Evolutionary conservation across 2,329 filamentous ascomycete genomes (phyloP).

Genomic region (Beauveria medogensis): DNA sequence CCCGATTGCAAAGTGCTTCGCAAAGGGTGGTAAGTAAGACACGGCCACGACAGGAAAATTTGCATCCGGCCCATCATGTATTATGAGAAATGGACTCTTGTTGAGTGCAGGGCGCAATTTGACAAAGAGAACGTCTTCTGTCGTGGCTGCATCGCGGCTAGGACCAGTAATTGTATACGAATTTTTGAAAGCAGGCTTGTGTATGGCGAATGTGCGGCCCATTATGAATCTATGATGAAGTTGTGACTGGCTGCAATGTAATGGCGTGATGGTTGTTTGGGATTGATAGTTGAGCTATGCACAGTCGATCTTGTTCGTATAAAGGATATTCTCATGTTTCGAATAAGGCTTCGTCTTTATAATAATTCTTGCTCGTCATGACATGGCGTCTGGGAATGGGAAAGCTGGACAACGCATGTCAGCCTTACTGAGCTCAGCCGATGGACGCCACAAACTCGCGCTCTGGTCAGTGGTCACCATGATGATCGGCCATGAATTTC

Average conservation of each 20-base stretch:
- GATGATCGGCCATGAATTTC: neutral
- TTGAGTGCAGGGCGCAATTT: neutral
- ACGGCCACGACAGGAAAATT: neutral
- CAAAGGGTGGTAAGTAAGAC: conserved; percentile 8
- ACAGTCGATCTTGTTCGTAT: neutral
- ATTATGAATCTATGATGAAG: neutral
- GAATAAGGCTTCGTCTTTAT: neutral
- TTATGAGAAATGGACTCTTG: neutral
- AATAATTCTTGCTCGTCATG: neutral
- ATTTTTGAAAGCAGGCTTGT: conserved; percentile 1
- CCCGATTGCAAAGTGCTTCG: neutral
- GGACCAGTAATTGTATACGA: conserved; percentile 2
- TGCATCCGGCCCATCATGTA: conserved; percentile 1
- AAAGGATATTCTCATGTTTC: neutral
- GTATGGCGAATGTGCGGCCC: conserved; percentile 2
- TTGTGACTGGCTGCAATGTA: neutral
- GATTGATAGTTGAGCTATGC: neutral
- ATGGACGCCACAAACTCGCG: conserved; percentile 4
- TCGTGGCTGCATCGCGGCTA: neutral
- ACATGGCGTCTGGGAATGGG: too few species aligned
- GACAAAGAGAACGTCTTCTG: neutral
- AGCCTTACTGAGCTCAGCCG: neutral
- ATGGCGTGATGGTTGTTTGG: neutral
- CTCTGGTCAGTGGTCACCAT: neutral
- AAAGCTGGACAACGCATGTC: neutral